Evolutionary conservation across 2,329 filamentous ascomycete species (phyloP), one percentile per base, ranked within the genome.

Genomic region (Teratosphaeria pseudoeucalypti): DNA sequence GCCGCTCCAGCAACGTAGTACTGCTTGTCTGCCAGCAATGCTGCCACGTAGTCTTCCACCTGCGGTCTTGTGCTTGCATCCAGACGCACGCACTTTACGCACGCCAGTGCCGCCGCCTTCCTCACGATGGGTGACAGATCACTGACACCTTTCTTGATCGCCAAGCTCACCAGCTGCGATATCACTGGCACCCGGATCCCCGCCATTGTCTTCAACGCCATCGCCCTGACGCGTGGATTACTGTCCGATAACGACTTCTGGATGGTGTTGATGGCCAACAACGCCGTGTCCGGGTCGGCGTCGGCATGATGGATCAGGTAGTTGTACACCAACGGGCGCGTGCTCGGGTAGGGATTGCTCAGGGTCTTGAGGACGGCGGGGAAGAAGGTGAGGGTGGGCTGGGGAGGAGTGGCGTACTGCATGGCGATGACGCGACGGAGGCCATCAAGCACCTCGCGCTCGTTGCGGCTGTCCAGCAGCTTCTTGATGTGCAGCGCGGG

Each of bases 281-380:
- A 82, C 23, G 94, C 92, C 54, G 96, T 88, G 75, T 99, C 94
- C 60, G 92, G 94, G 71, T 97, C 94, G 64, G 91, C 85, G 73
- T 97, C 94, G 73, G 94, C 94, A 81, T 99, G 92, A 72, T 95
- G 90, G 62, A 97, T 87, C 63, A 99, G 85, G 76, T 96, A 99
- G 72, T 96, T 95, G 79, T 99, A 99, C 63, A 99, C 94, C 59
- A 99, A 85, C 75, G 97, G 97, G 77, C 96, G 95, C 75, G 97
- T 92, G 70, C 95, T 91, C 68, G 96, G 82, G 69, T 91, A 96
- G 14, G 92, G 88, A 43, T 90, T 96, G 32, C 92, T 92, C 61
- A 96, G 90, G 68, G 97, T 99, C 78, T 99, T 99, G 73, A 99
- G 90, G 58, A 99, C 89, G 27, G 91, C 89, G n/a, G 92, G 95